Evolutionary conservation across 1,284 basidiomycete genomes (phyloP), one percentile per base, ranked within the genome.

Genomic region (Tranzscheliella williamsii): DNA sequence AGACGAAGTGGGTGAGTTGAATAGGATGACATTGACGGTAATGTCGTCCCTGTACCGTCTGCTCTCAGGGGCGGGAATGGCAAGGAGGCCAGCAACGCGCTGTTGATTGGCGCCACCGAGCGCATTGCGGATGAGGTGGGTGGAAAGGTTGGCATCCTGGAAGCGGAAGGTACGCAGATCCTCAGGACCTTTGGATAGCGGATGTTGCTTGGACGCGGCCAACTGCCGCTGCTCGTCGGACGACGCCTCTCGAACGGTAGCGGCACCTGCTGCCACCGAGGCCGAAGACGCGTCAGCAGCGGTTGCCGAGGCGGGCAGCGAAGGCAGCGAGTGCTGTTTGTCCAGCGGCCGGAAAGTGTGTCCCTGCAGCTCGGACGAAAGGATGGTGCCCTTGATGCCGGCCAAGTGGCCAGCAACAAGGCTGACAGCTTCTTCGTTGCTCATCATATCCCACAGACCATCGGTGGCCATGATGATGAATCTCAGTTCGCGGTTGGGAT

Each of bases 81-180:
- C 93, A 71, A 97, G 80, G 58, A 89, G 72, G 73, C 84, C 84
- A 18, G 85, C 84, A 45, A 95, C 82, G 42, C 81, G 79, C 49
- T 80, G 80, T 52, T 84, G 82, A 73, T 95, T 86, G 0, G 85
- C 91, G 16, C 93, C 92, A 22, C 90, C 93, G 51, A 97, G 85
- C 12, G 91, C 90, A 73, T 98, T 98, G 60, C 94, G 83, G 56
- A 97, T 91, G 27, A 98, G 81, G 79, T 97, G 95, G 15, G 91
- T 87, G 42, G 89, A 85, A 43, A 91, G 81, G 74, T 96, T 92
- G 24, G 86, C 85, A 76, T 98, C 93, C 53, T 74, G 61, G 50
- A 77, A 77, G 4, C 63, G 66, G 55, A 68, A 77, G 12, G 63
- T 54, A 23, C 54, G 41, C 9, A 60, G 47, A 18, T 63, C 30